Evolutionary conservation across 208 protist genomes (phyloP).

Genomic region (Trypanosoma melophagium): DNA sequence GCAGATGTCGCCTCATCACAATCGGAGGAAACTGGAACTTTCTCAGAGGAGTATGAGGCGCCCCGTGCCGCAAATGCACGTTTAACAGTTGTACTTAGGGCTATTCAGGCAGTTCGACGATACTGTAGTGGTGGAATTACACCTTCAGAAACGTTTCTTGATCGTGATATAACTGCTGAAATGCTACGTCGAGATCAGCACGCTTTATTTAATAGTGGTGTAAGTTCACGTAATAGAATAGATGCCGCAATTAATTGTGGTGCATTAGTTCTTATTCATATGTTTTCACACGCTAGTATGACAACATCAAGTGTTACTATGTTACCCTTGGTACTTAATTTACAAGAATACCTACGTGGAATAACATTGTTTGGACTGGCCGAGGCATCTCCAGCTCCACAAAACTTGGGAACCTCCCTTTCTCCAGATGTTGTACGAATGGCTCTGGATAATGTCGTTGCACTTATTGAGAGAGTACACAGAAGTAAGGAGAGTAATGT

Average conservation of each 20-base stretch:
- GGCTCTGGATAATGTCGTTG: slow-evolving; percentile 55
- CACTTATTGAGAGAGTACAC: slow-evolving; percentile 37
- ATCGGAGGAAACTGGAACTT: not conserved
- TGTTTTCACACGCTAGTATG: slow-evolving; percentile 48
- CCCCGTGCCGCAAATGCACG: slow-evolving; percentile 51
- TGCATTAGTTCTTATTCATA: slow-evolving; percentile 76
- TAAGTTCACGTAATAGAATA: slow-evolving; percentile 14
- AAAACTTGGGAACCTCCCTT: slow-evolving; percentile 27
- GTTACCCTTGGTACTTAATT: slow-evolving; percentile 56
- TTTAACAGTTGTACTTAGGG: slow-evolving; percentile 59
- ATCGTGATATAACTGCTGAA: slow-evolving; percentile 65
- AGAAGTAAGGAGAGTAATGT: not conserved
- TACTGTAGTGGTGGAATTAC: slow-evolving; percentile 37
- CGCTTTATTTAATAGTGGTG: slow-evolving; percentile 14
- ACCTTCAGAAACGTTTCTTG: slow-evolving; percentile 45
- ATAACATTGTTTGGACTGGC: slow-evolving; percentile 65
- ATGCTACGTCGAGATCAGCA: slow-evolving; percentile 59
- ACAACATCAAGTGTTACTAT: slow-evolving; percentile 30
- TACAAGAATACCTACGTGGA: slow-evolving; percentile 73
- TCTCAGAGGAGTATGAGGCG: slow-evolving; percentile 43
- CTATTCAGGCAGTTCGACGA: slow-evolving; percentile 70
- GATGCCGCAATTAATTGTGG: slow-evolving; percentile 79
- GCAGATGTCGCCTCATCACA: too few relatives aligned
- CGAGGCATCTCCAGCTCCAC: slow-evolving; percentile 30
- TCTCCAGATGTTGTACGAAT: slow-evolving; percentile 59